Base-by-base conservation (phyloP, 148 eudicot species). In the Camellia japonica region DNA sequence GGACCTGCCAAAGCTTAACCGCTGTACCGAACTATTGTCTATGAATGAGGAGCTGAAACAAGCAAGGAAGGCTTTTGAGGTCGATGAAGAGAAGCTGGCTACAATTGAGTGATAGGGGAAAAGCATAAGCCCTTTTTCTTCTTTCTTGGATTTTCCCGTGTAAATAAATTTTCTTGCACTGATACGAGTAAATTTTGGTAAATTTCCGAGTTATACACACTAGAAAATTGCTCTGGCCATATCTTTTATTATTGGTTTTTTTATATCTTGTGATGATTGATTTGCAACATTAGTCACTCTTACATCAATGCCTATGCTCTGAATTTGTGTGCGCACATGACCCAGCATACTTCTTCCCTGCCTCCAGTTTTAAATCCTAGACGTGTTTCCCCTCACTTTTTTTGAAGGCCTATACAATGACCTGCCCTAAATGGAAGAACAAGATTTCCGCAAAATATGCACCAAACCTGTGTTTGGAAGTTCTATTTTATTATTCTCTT, bases 31-130 rank as follows among this genome's bases (percentile, higher is more conserved):
- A 68, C 83, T 95, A 71, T 85, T 95, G 79, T 92, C 96, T 5
- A 91, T 93, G 98, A 93, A 95, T 73, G 98, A 95, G 84, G 98
- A 95, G 84, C 91, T 95, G 68, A 95, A 95, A 86, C 98, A 95
- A 85, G 98, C 98, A 66, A 85, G 97, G 82, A 95, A 93, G 84
- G 98, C 97, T 63, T 93, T 95, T 77, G 98, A 95, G 60, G 92
- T 93, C 23, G 98, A 94, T 51, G 98, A 94, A 77, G 98, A 93
- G 83, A 94, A 93, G 90, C 84, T 94, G 78, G 92, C 89, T 41
- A 77, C 92, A 56, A 63, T 79, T 56, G 97, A 94, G 18, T 94
- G 85, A 77, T 38, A 74, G 20, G 0, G 19, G 47, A 13, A 78
- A 20, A 72, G 43, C 60, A 74, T 58, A 44, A 74, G 20, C 18